phyloP scores from a whole-genome alignment of 495 filamentous ascomycete species.

The Neurospora sp. region DNA sequence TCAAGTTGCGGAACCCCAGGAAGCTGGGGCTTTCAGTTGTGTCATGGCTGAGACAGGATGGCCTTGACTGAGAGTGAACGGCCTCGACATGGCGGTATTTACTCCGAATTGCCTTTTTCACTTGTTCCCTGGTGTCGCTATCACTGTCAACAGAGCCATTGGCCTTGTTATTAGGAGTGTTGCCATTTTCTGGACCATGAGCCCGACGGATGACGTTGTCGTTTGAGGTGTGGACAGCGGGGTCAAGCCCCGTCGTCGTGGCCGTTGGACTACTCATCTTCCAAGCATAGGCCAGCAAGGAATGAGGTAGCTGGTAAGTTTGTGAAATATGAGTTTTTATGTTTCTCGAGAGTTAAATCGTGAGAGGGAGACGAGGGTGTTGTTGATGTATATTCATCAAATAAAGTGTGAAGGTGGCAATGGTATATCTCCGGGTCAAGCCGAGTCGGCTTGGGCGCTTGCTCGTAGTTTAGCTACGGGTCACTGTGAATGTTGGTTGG shows the following conservation, averaged over 20 bases:
- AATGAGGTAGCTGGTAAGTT: not conserved
- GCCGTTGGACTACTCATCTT: slow-evolving; percentile 12
- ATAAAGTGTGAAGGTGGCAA: not conserved
- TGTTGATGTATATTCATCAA: not conserved
- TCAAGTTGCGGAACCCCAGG: slow-evolving; percentile 86
- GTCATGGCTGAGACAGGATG: slow-evolving; percentile 82
- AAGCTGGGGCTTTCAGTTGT: slow-evolving; percentile 66
- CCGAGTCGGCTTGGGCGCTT: not conserved
- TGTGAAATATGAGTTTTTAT: not conserved
- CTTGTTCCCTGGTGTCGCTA: slow-evolving; percentile 5
- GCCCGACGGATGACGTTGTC: not conserved
- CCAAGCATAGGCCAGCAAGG: not conserved
- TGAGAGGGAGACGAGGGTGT: not conserved
- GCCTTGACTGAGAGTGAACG: slow-evolving; percentile 57
- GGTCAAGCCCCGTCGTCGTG: slow-evolving; percentile 5
- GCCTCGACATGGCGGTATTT: slow-evolving; percentile 86
- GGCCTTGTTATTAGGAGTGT: not conserved
- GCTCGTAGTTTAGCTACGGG: not conserved
- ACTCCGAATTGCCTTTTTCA: slow-evolving; percentile 16
- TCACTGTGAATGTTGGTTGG: not conserved
- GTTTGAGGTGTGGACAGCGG: not conserved
- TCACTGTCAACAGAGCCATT: slow-evolving; percentile 4
- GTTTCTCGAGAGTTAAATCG: not conserved
- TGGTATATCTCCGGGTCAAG: not conserved
- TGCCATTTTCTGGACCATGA: not conserved